A percentile compares a stretch with the other conserved stretches of the same genome.
Evolutionary conservation across 306 rosid species (phyloP).

Genomic region (Castanopsis chinensis): DNA sequence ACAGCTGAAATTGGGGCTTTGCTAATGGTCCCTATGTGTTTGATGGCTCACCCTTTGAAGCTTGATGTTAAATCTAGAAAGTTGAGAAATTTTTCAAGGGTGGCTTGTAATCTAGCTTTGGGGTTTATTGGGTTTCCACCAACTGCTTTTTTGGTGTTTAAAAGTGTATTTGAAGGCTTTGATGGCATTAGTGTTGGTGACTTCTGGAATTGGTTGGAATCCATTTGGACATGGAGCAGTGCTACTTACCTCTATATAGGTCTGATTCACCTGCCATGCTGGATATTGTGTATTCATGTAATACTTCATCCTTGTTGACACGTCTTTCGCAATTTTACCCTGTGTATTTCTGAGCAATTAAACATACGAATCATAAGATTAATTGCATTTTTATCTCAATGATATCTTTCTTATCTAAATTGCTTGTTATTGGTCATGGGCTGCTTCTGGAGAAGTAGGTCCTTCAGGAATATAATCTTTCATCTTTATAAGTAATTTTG

Average conservation of each 20-base stretch:
- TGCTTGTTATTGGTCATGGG: not conserved
- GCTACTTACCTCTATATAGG: conserved; percentile 84
- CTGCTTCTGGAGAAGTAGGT: not conserved
- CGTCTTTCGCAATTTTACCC: not conserved
- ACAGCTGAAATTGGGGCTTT: conserved; percentile 90
- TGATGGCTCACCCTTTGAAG: conserved; percentile 79
- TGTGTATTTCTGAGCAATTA: conserved; percentile 30
- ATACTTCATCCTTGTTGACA: conserved; percentile 66
- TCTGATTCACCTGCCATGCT: conserved; percentile 87
- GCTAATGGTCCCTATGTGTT: conserved; percentile 72
- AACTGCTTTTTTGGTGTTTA: conserved; percentile 46
- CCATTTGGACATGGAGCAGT: conserved; percentile 95
- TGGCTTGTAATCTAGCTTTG: conserved; percentile 57
- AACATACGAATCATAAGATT: conserved; percentile 29
- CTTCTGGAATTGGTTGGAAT: conserved; percentile 89
- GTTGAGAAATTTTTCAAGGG: conserved; percentile 46
- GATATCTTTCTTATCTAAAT: conserved; percentile 16
- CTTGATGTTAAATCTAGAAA: conserved; percentile 48
- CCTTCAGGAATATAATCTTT: not conserved
- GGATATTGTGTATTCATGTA: conserved; percentile 71
- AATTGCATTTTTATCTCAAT: conserved; percentile 1
- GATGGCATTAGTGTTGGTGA: conserved; percentile 42
- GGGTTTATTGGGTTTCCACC: conserved; percentile 77
- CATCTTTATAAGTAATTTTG: not conserved
- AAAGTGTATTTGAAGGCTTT: conserved; percentile 53